phyloP scores from a whole-genome alignment of 495 filamentous ascomycete genomes.

The Hyaloscypha finlandica region DNA sequence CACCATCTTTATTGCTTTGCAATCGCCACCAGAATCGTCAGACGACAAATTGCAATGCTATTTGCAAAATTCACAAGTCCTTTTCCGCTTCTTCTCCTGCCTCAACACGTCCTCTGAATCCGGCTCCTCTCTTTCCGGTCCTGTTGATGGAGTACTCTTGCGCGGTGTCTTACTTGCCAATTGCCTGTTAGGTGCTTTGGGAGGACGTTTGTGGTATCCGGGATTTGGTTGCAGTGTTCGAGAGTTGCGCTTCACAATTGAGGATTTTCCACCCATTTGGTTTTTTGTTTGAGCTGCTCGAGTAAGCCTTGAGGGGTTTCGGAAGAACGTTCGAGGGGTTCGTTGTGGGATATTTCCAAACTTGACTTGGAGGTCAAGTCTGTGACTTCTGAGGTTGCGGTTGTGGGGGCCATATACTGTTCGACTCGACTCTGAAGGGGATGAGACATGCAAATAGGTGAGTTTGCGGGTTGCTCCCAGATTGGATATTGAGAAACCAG shows the following conservation, averaged over 20 bases:
- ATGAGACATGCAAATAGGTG: no score
- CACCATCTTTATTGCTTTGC: neutral
- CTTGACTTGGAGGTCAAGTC: no score
- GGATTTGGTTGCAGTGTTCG: no score
- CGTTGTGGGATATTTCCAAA: neutral
- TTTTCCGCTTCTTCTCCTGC: neutral
- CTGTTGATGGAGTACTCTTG: neutral
- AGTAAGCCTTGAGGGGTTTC: neutral
- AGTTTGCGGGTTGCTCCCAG: no score
- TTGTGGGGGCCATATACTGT: no score
- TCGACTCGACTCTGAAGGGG: no score
- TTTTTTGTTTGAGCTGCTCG: neutral
- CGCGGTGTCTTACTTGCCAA: neutral
- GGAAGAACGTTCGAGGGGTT: neutral
- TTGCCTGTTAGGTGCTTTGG: neutral
- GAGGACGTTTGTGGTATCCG: no score
- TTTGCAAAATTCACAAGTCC: neutral
- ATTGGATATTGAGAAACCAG: no score
- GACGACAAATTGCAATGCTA: neutral
- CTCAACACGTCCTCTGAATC: neutral
- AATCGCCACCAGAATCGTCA: neutral
- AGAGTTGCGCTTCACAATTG: no score
- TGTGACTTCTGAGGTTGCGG: no score
- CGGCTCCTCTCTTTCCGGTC: neutral
- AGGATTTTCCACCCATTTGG: no score